Conservation (phyloP, 1,139 yeast species). For the Lizanozyma gosingica region DNA sequence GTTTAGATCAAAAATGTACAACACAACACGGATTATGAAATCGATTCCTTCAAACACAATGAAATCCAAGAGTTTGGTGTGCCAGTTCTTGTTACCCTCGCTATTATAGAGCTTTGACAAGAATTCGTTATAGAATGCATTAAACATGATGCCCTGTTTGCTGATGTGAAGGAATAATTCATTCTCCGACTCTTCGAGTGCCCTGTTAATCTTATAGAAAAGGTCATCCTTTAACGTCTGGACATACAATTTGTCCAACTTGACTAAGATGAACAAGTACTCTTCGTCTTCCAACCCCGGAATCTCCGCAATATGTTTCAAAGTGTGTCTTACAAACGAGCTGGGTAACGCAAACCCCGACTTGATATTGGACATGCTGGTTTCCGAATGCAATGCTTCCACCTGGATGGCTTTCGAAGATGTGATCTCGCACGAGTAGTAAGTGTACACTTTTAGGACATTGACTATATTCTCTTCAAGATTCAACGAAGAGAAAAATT, state of each 20-base stretch:
- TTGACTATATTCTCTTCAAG: conserved; percentile 16
- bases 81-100: background rate
- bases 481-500: conserved; percentile 14
- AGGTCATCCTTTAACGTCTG: conserved; percentile 27
- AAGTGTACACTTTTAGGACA: conserved; percentile 24
- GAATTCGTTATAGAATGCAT: conserved; percentile 16
- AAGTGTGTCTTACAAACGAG: conserved; percentile 15
- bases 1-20: conserved; percentile 15
- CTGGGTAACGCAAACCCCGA: conserved; percentile 3
- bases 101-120: conserved; percentile 9
- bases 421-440: conserved; percentile 19
- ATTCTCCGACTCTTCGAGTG: conserved; percentile 25
- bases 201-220: conserved; percentile 26
- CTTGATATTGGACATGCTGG: background rate
- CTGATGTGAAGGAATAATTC: conserved; percentile 24
- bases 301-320: conserved; percentile 13
- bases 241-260: conserved; percentile 22
- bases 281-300: conserved; percentile 22
- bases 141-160: conserved; percentile 29
- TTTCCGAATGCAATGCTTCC: background rate
- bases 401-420: conserved; percentile 2
- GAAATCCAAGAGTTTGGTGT: conserved; percentile 22
- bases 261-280: conserved; percentile 24
- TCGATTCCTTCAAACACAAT: conserved; percentile 35
- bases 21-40: conserved; percentile 22